Conservation (phyloP, 2,329 filamentous ascomycete genomes). For the Amylocarpus encephaloides region DNA sequence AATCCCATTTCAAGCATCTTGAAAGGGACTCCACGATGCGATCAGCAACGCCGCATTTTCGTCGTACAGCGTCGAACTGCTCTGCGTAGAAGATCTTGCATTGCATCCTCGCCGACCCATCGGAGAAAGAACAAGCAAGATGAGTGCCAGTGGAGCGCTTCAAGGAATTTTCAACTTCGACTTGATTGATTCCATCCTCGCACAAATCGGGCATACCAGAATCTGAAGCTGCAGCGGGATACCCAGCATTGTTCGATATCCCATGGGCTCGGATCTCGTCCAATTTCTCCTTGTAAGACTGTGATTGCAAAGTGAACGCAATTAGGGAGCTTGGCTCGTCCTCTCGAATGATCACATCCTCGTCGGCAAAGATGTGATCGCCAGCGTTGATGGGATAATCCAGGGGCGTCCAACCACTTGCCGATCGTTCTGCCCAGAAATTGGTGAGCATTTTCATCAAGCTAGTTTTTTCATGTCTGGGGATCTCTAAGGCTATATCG, state of each 20-base stretch:
- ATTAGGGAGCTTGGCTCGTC: slow-evolving; percentile 96
- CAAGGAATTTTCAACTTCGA: slow-evolving; percentile 77
- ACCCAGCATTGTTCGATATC: slow-evolving; percentile 32
- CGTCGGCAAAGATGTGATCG: slow-evolving; percentile 95
- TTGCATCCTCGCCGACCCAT: slow-evolving; percentile 88
- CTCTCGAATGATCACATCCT: slow-evolving; percentile 92
- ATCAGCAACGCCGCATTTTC: slow-evolving; percentile 88
- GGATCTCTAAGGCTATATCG: slow-evolving; percentile 65
- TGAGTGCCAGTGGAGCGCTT: slow-evolving; percentile 83
- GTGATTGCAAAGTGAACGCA: slow-evolving; percentile 81
- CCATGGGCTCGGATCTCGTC: slow-evolving; percentile 54
- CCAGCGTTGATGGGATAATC: slow-evolving; percentile 85
- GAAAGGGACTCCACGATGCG: slow-evolving; percentile 93
- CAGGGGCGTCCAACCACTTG: slow-evolving; percentile 85
- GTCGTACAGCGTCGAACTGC: slow-evolving; percentile 89
- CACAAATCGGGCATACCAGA: slow-evolving; percentile 20
- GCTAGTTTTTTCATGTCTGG: slow-evolving; percentile 88
- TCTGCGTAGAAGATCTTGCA: slow-evolving; percentile 99
- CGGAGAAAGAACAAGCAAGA: slow-evolving; percentile 90
- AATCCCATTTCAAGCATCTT: slow-evolving; percentile 95
- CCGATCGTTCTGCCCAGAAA: slow-evolving; percentile 96
- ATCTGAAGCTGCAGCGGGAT: slow-evolving; percentile 29
- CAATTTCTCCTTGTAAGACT: slow-evolving; percentile 80
- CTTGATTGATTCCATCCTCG: slow-evolving; percentile 46
- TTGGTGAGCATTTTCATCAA: slow-evolving; percentile 93